Percentiles rank a stretch among this genome's conserved stretches.
These are phyloP conservation scores for Lasiodiplodia citricola DNA, from an alignment of 2,329 filamentous ascomycete species.

Conservation along the genomic window DNA sequence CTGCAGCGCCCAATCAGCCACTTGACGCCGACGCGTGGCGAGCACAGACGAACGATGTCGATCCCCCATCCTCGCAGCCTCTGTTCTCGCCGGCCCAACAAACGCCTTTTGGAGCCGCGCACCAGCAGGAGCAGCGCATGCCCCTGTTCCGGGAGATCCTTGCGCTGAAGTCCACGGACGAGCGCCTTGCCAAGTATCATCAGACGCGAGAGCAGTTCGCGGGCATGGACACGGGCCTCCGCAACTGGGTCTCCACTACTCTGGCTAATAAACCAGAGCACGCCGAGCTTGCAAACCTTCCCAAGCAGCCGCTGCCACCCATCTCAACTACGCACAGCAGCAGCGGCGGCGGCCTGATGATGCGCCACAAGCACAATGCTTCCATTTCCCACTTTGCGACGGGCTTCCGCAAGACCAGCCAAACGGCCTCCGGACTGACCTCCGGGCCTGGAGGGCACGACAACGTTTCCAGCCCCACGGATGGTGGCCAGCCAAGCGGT, in stretches of 20 bases:
- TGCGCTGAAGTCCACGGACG: constrained; percentile 65
- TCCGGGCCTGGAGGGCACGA: constrained; percentile 38
- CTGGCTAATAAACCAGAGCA: constrained; percentile 60
- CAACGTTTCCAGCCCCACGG: constrained; percentile 33
- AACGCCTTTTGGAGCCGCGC: constrained; percentile 1
- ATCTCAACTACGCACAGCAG: constrained; percentile 28
- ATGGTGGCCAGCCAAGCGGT: constrained; percentile 29
- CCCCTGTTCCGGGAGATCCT: constrained; percentile 75
- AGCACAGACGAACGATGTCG: constrained; percentile 23
- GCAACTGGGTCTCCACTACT: constrained; percentile 60
- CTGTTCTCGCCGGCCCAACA: constrained; percentile 2
- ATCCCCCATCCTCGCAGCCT: constrained; percentile 23
- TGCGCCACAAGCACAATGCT: constrained; percentile 42
- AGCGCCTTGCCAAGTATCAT: constrained; percentile 76
- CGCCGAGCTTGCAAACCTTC: constrained; percentile 54
- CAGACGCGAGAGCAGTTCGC: constrained; percentile 74
- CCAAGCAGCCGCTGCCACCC: constrained; percentile 43
- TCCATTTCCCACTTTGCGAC: constrained; percentile 43
- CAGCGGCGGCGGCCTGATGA: constrained; percentile 21
- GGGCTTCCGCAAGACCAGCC: constrained; percentile 26
- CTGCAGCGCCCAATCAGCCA: constrained; percentile 26
- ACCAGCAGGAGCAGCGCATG: constrained; percentile 18
- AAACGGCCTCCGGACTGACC: constrained; percentile 32
- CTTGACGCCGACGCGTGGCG: constrained; percentile 25
- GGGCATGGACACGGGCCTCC: constrained; percentile 75